These are phyloP conservation scores for Aspergillus sp. DNA, from an alignment of 2,329 filamentous ascomycete species.

Conservation along the genomic window DNA sequence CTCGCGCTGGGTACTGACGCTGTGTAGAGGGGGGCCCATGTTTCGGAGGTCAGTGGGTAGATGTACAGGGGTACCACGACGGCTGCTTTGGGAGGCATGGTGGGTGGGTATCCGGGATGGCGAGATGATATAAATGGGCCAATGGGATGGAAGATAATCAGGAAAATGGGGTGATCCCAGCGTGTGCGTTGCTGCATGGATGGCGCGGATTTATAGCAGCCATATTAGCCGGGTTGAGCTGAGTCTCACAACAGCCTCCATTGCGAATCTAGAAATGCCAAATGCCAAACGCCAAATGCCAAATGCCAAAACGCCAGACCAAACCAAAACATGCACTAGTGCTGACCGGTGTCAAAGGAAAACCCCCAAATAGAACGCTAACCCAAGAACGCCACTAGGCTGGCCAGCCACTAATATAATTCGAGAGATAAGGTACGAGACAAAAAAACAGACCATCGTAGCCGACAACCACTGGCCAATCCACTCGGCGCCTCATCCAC, in stretches of 20 bases:
- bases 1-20: conserved; percentile 11
- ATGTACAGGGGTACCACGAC: conserved; percentile 25
- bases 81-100: conserved; percentile 16
- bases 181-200: neutral
- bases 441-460: neutral
- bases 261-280: too few relatives aligned
- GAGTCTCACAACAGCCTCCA: neutral
- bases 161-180: neutral
- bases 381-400: neutral
- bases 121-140: neutral
- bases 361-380: neutral
- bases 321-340: neutral
- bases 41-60: conserved; percentile 20
- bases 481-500: neutral
- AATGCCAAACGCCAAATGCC: too few relatives aligned
- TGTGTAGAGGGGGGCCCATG: conserved; percentile 25
- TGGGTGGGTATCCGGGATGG: neutral
- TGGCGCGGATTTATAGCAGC: neutral
- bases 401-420: neutral
- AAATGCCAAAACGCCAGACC: neutral
- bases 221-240: neutral
- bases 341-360: neutral
- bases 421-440: conserved; percentile 7
- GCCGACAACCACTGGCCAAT: conserved; percentile 5
- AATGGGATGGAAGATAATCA: neutral